These are phyloP conservation scores for Xanthoconium stramineum DNA, from an alignment of 768 basidiomycete species.

Conservation along the genomic window DNA sequence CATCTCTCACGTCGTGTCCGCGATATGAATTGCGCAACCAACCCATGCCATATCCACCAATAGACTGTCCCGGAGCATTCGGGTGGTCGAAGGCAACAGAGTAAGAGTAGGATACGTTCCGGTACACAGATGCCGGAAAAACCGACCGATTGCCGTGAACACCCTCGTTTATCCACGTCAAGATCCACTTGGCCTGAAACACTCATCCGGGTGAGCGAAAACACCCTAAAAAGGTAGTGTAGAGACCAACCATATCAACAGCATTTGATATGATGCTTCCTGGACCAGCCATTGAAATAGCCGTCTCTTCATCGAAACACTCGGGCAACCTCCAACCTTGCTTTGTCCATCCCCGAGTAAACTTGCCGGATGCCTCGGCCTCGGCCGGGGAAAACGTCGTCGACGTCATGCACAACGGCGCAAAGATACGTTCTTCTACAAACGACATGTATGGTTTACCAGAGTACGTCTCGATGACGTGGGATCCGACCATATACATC, in stretches of 20 bases:
- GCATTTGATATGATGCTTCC: conserved; percentile 44
- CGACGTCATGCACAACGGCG: conserved; percentile 41
- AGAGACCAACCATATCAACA: conserved; percentile 35
- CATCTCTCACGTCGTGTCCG: conserved; percentile 37
- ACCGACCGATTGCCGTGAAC: conserved; percentile 29
- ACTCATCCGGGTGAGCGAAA: background rate
- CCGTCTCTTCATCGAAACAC: conserved; percentile 27
- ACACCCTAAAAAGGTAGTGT: no score
- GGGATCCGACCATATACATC: conserved; percentile 38
- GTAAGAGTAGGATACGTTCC: conserved; percentile 32
- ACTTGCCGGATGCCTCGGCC: no score
- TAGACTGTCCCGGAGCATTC: conserved; percentile 21
- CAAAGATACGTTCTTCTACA: conserved; percentile 40
- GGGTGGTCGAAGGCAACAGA: conserved; percentile 18
- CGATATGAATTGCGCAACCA: conserved; percentile 38
- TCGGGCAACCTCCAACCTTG: conserved; percentile 33
- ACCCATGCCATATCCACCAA: conserved; percentile 41
- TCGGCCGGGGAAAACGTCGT: conserved; percentile 24
- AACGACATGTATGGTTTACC: conserved; percentile 37
- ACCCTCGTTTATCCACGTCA: conserved; percentile 34
- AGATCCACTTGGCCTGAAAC: conserved; percentile 39
- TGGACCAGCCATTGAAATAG: conserved; percentile 33
- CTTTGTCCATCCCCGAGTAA: background rate
- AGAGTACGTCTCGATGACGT: conserved; percentile 35
- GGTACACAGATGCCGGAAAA: conserved; percentile 31